Base-by-base conservation (phyloP, 2,329 filamentous ascomycete species). In the Colletotrichum somersetense region DNA sequence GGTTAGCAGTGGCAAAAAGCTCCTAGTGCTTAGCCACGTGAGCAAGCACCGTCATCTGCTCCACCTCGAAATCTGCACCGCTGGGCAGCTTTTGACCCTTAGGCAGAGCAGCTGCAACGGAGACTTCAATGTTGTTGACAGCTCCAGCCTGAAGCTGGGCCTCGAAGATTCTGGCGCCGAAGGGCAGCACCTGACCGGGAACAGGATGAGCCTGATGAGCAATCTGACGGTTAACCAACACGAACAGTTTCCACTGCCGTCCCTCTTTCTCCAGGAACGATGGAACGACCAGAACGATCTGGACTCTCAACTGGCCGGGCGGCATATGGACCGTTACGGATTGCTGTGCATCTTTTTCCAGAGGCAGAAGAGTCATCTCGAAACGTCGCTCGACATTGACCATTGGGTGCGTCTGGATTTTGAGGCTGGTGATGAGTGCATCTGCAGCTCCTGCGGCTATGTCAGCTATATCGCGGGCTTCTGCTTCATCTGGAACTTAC, bases 41-140 rank as follows among this genome's bases (percentile, higher is more conserved):
- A 73, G 92, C 88, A 81, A 93, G 93, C 38, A 96, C 85, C 1
- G 90, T 94, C 69, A 95, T 87, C 76, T 92, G 92, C 83, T 98
- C 95, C 74, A 95, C 84, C 79, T 96, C 94, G 46, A 92, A 88
- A 73, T 91, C 89, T 12, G 90, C 85, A 0, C 89, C 91, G 35
- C 86, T 86, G 0, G 86, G 83, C 48, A 87, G 82, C 72, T 87
- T 89, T 77, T 89, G 85, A 26, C 86, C 88, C 76, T 85, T 89
- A 1, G 88, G 89, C 55, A 93, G 86, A 8, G 91, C 91, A 1
- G 92, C 93, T 74, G 95, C 89, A 70, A 96, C 85, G 77, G 96
- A 92, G 10, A 97, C 87, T 76, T 95, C 92, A 62, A 97, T 88
- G 57, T 91, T 88, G 76, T 96, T 97, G 62, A 94, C 87, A 12